These are phyloP conservation scores for Candida koratica DNA, from an alignment of 805 yeast species.

Conservation along the genomic window DNA sequence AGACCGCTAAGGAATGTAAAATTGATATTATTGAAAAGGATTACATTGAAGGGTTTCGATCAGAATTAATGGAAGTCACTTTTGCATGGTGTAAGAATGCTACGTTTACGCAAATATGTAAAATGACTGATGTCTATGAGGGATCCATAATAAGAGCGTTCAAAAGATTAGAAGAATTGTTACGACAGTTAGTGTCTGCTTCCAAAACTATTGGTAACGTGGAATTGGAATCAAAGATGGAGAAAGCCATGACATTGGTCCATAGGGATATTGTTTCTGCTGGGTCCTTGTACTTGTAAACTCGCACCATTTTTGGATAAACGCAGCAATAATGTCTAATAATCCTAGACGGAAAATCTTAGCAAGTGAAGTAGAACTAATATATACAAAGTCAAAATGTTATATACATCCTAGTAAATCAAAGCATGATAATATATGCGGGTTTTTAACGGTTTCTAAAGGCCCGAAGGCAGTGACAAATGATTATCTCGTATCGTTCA, in stretches of 20 bases:
- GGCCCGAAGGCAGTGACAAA: conserved; percentile 49
- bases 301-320: too few relatives aligned
- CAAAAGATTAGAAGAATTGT: conserved; percentile 87
- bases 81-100: conserved; percentile 97
- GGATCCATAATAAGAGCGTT: conserved; percentile 94
- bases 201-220: conserved; percentile 92
- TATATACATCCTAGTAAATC: conserved; percentile 78
- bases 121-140: conserved; percentile 98
- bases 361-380: conserved; percentile 40
- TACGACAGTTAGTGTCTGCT: conserved; percentile 85
- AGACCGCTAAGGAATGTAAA: conserved; percentile 83
- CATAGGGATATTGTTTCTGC: conserved; percentile 97
- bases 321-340: too few relatives aligned
- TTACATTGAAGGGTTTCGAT: conserved; percentile 85
- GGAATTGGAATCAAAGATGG: conserved; percentile 85
- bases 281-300: conserved; percentile 75
- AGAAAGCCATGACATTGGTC: conserved; percentile 73
- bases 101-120: conserved; percentile 91
- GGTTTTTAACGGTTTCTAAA: conserved; percentile 63
- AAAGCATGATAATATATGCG: conserved; percentile 73
- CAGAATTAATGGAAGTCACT: conserved; percentile 95
- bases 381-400: conserved; percentile 63
- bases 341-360: conserved; percentile 6
- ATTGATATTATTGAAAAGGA: conserved; percentile 88
- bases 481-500: conserved; percentile 63